Conservation (phyloP, 805 yeast species). For the Lachancea sp. region DNA sequence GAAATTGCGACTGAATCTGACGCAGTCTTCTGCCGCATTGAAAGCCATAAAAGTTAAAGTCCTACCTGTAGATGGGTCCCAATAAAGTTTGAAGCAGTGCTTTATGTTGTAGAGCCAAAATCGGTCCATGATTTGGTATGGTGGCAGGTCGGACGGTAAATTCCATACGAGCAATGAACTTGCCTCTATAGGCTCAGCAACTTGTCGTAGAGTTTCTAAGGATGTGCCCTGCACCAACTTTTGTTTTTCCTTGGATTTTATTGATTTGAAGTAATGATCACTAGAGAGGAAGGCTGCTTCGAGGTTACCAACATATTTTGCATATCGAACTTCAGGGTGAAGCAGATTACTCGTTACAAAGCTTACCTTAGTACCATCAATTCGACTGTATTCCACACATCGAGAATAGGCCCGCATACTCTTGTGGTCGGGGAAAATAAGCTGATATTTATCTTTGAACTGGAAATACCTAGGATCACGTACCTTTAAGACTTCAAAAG, state of each 20-base stretch:
- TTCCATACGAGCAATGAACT: slow-evolving; percentile 28
- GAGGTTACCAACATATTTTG: slow-evolving; percentile 15
- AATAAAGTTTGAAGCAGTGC: slow-evolving; percentile 24
- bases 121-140: slow-evolving; percentile 15
- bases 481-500: slow-evolving; percentile 14
- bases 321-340: slow-evolving; percentile 4
- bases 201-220: slow-evolving; percentile 9
- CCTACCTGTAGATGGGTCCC: slow-evolving; percentile 17
- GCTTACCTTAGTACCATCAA: slow-evolving; percentile 18
- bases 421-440: slow-evolving; percentile 19
- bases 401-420: slow-evolving; percentile 14
- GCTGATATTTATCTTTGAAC: slow-evolving; percentile 24
- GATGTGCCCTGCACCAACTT: slow-evolving; percentile 2
- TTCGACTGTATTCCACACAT: slow-evolving; percentile 14
- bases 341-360: slow-evolving; percentile 10
- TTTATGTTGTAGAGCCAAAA: slow-evolving; percentile 31
- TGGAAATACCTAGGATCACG: slow-evolving; percentile 29
- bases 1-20: slow-evolving; percentile 44
- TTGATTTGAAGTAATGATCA: slow-evolving; percentile 13
- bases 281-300: slow-evolving; percentile 21
- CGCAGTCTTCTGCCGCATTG: slow-evolving; percentile 40
- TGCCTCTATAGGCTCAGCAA: slow-evolving; percentile 15
- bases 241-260: background rate
- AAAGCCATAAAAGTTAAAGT: slow-evolving; percentile 35
- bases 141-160: slow-evolving; percentile 19